These are phyloP conservation scores for Phytophthora palmivora DNA, from an alignment of 352 stramenopile species.

Conservation along the genomic window DNA sequence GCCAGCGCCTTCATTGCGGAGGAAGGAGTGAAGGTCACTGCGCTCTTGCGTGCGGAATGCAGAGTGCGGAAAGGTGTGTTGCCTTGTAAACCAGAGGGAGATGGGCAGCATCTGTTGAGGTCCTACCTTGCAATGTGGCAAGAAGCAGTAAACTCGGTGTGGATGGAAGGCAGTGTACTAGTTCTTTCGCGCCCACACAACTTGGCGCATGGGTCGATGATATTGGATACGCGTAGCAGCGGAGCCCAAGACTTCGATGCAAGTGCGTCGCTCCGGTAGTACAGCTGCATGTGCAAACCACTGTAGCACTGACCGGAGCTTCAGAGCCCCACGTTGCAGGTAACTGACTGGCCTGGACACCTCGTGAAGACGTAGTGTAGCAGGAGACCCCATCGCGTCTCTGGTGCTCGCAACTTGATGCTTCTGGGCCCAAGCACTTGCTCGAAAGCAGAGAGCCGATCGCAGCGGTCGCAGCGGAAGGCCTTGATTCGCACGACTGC, in stretches of 20 bases:
- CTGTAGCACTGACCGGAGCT: slow-evolving; percentile 10
- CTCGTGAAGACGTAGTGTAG: too few relatives aligned
- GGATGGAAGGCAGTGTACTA: background rate
- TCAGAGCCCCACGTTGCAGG: slow-evolving; percentile 9
- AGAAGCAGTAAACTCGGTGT: background rate
- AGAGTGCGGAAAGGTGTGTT: slow-evolving; percentile 7
- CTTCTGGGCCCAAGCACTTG: background rate
- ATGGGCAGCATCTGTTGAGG: slow-evolving; percentile 22
- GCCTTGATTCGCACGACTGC: slow-evolving; percentile 15
- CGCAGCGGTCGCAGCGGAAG: background rate
- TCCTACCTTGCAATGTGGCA: slow-evolving; percentile 37
- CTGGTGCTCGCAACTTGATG: slow-evolving; percentile 3
- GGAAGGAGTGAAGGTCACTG: slow-evolving; percentile 17
- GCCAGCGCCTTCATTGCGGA: slow-evolving; percentile 47
- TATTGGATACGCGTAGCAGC: slow-evolving; percentile 1
- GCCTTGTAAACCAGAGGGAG: slow-evolving; percentile 17
- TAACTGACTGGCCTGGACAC: slow-evolving; percentile 7
- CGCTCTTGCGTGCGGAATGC: slow-evolving; percentile 14
- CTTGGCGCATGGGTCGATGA: background rate
- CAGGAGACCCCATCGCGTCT: slow-evolving; percentile 13
- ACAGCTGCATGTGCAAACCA: background rate
- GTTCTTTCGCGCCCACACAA: slow-evolving; percentile 40
- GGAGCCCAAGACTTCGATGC: background rate
- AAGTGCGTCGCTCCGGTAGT: background rate
- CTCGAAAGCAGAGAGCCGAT: slow-evolving; percentile 7